Evolutionary conservation across 2,329 filamentous ascomycete genomes (phyloP).

Genomic region (Daldinia sp.): DNA sequence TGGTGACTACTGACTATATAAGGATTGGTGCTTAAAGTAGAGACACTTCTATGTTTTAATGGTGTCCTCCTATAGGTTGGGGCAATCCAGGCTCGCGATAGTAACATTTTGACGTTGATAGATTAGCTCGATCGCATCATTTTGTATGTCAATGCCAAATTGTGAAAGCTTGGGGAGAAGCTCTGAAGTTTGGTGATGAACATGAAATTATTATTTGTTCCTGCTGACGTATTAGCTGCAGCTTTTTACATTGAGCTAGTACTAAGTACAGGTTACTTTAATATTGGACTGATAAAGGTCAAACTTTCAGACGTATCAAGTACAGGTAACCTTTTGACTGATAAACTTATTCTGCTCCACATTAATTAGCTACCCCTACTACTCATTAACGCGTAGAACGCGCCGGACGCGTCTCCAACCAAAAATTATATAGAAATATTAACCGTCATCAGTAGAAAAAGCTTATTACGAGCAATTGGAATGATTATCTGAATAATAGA

Average conservation of each 20-base stretch:
- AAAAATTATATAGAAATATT: conserved; percentile 21
- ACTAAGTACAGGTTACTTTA: not conserved
- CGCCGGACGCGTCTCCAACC: conserved; percentile 43
- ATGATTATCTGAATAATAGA: conserved; percentile 8
- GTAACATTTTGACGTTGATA: conserved; percentile 50
- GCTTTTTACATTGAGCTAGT: not conserved
- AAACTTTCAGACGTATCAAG: not conserved
- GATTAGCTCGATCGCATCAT: not conserved
- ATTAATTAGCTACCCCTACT: conserved; percentile 31
- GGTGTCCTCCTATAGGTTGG: conserved; percentile 42
- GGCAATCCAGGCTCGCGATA: conserved; percentile 47
- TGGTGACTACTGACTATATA: conserved; percentile 62
- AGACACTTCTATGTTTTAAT: conserved; percentile 54
- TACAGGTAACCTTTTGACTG: not conserved
- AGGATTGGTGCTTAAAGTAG: conserved; percentile 64
- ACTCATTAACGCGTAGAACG: conserved; percentile 50
- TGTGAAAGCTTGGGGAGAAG: not conserved
- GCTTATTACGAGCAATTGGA: not conserved
- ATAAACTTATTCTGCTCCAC: conserved; percentile 16
- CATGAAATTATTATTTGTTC: not conserved
- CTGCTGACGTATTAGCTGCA: conserved; percentile 24
- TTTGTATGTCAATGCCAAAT: not conserved
- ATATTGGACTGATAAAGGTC: not conserved
- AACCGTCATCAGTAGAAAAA: conserved; percentile 8
- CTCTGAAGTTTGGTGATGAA: conserved; percentile 11